These are phyloP conservation scores for Aspergillus sp. DNA, from an alignment of 2,329 filamentous ascomycete species.

Conservation along the genomic window DNA sequence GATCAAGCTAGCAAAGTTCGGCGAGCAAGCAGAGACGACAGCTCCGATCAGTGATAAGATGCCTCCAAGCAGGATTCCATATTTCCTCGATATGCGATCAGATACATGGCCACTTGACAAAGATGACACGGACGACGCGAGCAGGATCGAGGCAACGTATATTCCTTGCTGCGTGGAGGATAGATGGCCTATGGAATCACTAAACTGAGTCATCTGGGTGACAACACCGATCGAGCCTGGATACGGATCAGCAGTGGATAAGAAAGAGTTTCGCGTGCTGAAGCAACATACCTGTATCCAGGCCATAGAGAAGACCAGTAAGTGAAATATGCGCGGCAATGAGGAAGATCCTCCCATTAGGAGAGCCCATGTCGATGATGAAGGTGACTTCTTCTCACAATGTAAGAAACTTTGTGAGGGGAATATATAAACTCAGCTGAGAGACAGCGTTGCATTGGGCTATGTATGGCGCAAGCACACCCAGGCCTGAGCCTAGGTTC, in stretches of 20 bases:
- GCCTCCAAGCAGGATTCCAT: conserved; percentile 13
- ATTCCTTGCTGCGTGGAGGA: conserved; percentile 16
- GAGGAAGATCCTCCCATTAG: conserved; percentile 9
- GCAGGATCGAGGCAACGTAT: conserved; percentile 15
- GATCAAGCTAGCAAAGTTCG: conserved; percentile 13
- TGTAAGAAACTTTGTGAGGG: neutral
- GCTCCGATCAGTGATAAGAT: conserved; percentile 12
- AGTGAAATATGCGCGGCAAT: conserved; percentile 16
- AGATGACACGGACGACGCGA: conserved; percentile 14
- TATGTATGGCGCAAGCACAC: neutral
- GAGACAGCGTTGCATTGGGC: neutral
- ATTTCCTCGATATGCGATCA: conserved; percentile 16
- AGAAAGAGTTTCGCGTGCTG: neutral
- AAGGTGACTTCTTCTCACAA: neutral
- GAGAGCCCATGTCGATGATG: conserved; percentile 7
- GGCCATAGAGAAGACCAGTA: conserved; percentile 14
- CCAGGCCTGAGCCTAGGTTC: neutral
- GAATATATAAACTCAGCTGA: neutral
- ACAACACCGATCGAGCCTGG: conserved; percentile 15
- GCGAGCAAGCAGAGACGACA: conserved; percentile 11
- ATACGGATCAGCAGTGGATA: neutral
- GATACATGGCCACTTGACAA: conserved; percentile 14
- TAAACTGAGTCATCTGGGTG: conserved; percentile 18
- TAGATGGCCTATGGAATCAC: conserved; percentile 9
- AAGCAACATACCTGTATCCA: conserved; percentile 12